Evolutionary conservation across 1,139 yeast species (phyloP), one percentile per base, ranked within the genome.

Genomic region (Suhomyces ambrosiae): DNA sequence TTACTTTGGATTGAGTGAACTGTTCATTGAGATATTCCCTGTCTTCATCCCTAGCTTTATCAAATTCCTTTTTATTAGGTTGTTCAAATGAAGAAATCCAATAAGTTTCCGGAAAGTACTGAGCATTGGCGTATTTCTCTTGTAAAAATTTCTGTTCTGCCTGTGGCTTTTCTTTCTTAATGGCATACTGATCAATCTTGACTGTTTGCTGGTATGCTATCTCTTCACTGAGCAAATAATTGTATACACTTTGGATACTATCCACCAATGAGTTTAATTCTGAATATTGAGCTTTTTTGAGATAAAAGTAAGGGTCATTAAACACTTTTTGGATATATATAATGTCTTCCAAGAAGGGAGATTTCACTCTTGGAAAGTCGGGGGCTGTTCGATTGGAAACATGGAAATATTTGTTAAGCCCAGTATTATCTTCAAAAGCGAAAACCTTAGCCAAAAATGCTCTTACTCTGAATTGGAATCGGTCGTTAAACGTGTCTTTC

Each of bases 391-490:
- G 49, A 33, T 60, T 56, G 3, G 73, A 59, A 1, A 55, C 42
- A 19, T 60, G 52, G 44, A 68, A 70, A 46, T 66, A 67, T 48
- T 68, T 69, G 47, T 71, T 71, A 39, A 71, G 56, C 3, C 77
- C 77, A 1, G 77, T 71, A 44, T 68, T 70, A 44, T 71, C 77
- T 36, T 70, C 76, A 40, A 70, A 56, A 9, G 60, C 54, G 35
- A 71, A 56, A 10, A 69, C 42, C 26, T 55, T 58, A 10, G 71
- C 55, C 24, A 69, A 51, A 41, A 70, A 68, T 2, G 50, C 40
- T 23, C 74, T 53, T 3, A 71, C 68, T 27, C 75, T 51, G 28
- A 57, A 60, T 34, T 69, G 72, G 31, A 71, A 52, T 7, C 31
- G 32, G 41, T 71, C 76, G 40, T 67, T 69, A 47, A 65, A 68